Evolutionary conservation across 257 asterid species (phyloP), one percentile per base, ranked within the genome.

Genomic region (Jasminum sambac): DNA sequence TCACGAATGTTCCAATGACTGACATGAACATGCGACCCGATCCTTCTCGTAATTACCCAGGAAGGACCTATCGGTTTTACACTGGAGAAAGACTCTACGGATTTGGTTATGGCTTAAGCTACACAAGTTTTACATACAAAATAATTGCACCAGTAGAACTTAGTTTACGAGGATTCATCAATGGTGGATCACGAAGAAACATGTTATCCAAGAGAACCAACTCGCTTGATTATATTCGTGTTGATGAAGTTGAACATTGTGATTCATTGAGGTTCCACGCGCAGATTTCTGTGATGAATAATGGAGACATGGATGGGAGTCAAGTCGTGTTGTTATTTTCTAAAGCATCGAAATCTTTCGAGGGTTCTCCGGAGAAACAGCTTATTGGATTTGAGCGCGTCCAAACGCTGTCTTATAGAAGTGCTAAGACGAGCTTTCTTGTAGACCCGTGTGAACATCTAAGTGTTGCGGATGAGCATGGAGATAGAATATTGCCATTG

Each of bases 1-100:
- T 84, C 86, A 89, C 96, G 50, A 75, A 67, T 6, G 78, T 88
- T 63, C 88, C 96, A 13, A 94, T 94, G 99, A 91, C 25, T 10
- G 84, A 91, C 81, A 94, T 94, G 99, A 84, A 80, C 84, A 89
- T 94, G 99, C 80, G 99, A 68, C 89, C 97, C 36, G 95, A 94
- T 68, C 86, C 88, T 43, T 73, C 91, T 21, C 88, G 85, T n/a
- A 80, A 84, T 64, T 94, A 88, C 80, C 96, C 96, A 0, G 97
- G 99, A 83, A 83, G 99, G 80, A 94, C 96, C 34, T 86, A 94
- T 67, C 87, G 95, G 65, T 94, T 94, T 62, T 94, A 89, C 83
- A 85, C 78, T 5, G 99, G 99, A 72, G 92, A 86, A 0, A 78
- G 66, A 34, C 66, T 94, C 6, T 94, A 72, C 12, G 86, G 84